Base-by-base conservation (phyloP, 1,284 basidiomycete species). In the Volvariella surrecta region DNA sequence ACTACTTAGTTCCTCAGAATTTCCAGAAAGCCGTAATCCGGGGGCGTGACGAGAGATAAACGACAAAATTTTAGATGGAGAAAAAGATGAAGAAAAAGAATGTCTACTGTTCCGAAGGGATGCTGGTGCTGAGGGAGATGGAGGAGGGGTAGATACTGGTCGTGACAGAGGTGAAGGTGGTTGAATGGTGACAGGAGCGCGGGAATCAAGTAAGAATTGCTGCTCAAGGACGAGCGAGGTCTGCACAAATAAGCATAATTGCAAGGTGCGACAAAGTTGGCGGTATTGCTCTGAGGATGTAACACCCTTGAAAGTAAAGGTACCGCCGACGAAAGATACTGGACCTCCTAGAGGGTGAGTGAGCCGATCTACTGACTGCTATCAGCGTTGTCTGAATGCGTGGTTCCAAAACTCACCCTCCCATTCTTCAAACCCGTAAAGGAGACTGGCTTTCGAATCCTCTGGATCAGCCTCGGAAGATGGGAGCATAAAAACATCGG, bases 211-310 rank as follows among this genome's bases (percentile, higher is more conserved):
- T n/a, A 82, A 65, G 3, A 80, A 55, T 37, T 73, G 67, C 53
- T 82, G 78, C 52, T 84, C 80, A 16, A 84, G 70, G 3, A 79
- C 50, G 20, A 81, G 62, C 1, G 79, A 74, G 1, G 82, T 65
- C 48, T 79, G 73, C 11, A 70, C 55, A 53, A 75, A 82, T n/a
- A 77, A 59, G 1, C 72, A 55, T 4, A 80, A 50, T 22, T 73
- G 69, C n/a, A 84, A 68, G 9, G 73, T 58, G 32, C 66, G 68
- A 41, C 59, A 58, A 0, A 84, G 61, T 1, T 66, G 49, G 2
- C 55, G 50, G 50, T 79, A 67, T 45, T 76, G 69, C 3, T 55
- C 39, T 0, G 59, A 52, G 1, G 73, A 71, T 15, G 55, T 57
- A 10, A 70, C 51, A 3, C 72, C 75, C 46, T 62, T 66, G 45